Evolutionary conservation across 139 green algal genomes (phyloP).

Genomic region (Coelastrella sp.): DNA sequence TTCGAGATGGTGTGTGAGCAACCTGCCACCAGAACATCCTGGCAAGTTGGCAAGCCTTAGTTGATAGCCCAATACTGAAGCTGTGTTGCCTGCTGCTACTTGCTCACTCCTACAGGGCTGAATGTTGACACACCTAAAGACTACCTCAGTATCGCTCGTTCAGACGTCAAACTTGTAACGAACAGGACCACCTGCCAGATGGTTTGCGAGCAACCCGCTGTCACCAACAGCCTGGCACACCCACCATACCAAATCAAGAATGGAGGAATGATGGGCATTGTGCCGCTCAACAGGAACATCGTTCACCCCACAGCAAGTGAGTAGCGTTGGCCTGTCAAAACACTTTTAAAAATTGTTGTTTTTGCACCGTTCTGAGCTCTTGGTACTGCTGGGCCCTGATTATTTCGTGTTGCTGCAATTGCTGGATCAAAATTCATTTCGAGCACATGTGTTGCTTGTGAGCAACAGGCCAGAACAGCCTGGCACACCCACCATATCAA

Average conservation of each 20-base stretch:
- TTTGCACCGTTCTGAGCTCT: too few species aligned
- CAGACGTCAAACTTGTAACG: background rate
- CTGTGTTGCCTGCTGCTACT: too few species aligned
- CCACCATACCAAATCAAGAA: slow-evolving; percentile 61
- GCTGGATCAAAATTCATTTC: too few species aligned
- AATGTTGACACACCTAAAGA: background rate
- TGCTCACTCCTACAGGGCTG: background rate
- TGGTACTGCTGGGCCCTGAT: too few species aligned
- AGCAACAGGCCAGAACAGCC: background rate
- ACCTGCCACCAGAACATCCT: too few species aligned
- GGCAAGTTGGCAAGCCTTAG: too few species aligned
- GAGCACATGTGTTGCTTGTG: background rate
- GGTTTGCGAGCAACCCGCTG: background rate
- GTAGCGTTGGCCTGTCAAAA: background rate
- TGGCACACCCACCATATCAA: slow-evolving; percentile 59
- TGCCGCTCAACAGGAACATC: background rate
- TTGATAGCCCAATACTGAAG: too few species aligned
- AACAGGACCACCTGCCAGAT: slow-evolving; percentile 38
- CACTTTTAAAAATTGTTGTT: too few species aligned
- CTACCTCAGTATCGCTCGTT: background rate
- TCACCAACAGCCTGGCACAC: slow-evolving; percentile 45
- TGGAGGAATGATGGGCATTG: background rate
- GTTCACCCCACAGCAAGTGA: background rate
- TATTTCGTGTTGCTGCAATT: too few species aligned
- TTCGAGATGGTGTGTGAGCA: too few species aligned